Evolutionary conservation across 139 green algal species (phyloP).

Genomic region (Chlamydomonas sphaeroides): DNA sequence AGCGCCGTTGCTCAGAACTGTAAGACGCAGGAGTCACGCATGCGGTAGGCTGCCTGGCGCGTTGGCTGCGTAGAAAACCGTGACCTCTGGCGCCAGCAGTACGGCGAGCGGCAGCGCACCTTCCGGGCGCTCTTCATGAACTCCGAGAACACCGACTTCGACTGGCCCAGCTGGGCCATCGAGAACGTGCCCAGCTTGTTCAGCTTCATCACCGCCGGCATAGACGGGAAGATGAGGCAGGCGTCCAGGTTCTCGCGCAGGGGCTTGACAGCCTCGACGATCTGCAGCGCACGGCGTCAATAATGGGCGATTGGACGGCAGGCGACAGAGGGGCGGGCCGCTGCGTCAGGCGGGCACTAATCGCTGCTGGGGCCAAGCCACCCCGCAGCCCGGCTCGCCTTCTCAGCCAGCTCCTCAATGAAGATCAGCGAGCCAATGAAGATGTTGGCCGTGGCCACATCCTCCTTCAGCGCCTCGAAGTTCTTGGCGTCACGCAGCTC

Average conservation of each 20-base stretch:
- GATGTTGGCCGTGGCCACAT: constrained; percentile 93
- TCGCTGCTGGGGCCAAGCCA: too few relatives aligned
- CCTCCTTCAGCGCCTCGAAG: constrained; percentile 89
- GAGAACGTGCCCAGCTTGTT: constrained; percentile 99
- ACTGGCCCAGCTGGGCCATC: constrained; percentile 96
- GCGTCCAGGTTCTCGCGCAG: constrained; percentile 90
- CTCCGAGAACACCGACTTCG: constrained; percentile 93
- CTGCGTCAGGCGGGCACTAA: too few relatives aligned
- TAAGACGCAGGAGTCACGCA: too few relatives aligned
- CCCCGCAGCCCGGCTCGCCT: constrained; percentile 76
- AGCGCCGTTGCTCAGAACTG: too few relatives aligned
- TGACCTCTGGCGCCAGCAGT: too few relatives aligned
- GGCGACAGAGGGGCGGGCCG: too few relatives aligned
- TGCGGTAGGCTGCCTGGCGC: too few relatives aligned
- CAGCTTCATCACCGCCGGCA: constrained; percentile 97
- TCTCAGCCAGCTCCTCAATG: constrained; percentile 99
- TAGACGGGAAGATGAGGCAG: constrained; percentile 98
- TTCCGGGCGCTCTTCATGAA: constrained; percentile 90
- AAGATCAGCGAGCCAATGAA: constrained; percentile 99
- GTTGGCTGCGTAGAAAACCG: too few relatives aligned
- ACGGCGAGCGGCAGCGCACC: constrained; percentile 14
- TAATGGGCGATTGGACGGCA: too few relatives aligned
- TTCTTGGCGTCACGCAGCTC: constrained; percentile 94
- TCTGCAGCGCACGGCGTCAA: constrained; percentile 68
- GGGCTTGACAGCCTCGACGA: constrained; percentile 87